Evolutionary conservation across 345 rosid species (phyloP).

Genomic region (Heritiera fomes): DNA sequence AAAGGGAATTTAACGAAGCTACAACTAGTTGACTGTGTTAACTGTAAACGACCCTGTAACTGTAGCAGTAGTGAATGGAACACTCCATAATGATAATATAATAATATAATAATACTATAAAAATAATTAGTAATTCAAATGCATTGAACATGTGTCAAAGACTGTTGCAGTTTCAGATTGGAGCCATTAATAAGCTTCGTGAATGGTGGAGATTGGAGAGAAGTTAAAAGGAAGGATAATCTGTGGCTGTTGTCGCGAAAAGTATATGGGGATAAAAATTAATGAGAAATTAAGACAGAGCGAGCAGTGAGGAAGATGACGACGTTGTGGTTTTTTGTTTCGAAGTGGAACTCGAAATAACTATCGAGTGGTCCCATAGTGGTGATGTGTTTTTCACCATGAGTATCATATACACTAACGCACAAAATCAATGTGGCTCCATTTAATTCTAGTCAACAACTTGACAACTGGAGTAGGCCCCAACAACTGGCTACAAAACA

Average conservation of each 20-base stretch:
- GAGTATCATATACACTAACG: too few species aligned
- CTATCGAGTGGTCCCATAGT: too few species aligned
- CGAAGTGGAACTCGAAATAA: background rate
- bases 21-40: background rate
- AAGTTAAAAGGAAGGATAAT: slow-evolving; percentile 13
- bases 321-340: background rate
- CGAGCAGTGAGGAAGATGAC: background rate
- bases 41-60: background rate
- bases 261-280: background rate
- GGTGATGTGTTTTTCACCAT: too few species aligned
- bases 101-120: background rate
- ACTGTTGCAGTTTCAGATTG: background rate
- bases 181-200: background rate
- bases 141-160: background rate
- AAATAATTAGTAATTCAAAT: background rate
- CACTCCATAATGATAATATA: background rate
- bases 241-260: background rate
- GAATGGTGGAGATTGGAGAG: background rate
- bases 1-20: background rate
- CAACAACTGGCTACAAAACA: background rate
- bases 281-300: background rate
- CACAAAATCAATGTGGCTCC: too few species aligned
- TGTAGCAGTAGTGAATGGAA: background rate
- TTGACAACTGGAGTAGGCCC: too few species aligned
- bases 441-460: too few species aligned